Percentiles rank a stretch among this genome's conserved stretches.
phyloP scores from a whole-genome alignment of 1,139 yeast genomes.

The Kodamaea suecica region DNA sequence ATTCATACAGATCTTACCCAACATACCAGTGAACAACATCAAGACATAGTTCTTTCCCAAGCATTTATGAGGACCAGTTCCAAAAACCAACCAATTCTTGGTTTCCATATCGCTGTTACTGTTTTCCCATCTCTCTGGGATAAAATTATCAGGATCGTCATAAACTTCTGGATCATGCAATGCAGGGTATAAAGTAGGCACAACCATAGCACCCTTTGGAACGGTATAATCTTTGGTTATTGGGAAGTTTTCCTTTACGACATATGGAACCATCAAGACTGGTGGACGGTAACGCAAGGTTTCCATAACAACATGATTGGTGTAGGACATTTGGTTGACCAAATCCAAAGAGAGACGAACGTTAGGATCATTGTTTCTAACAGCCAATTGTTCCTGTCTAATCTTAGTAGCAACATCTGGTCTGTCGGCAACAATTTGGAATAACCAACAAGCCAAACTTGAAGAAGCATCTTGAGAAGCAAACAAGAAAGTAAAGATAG shows the following conservation, averaged over 20 bases:
- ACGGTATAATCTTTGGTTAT: conserved; percentile 80
- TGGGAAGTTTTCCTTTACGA: conserved; percentile 82
- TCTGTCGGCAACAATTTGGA: conserved; percentile 92
- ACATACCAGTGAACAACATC: conserved; percentile 82
- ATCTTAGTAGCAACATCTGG: conserved; percentile 84
- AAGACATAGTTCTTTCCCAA: conserved; percentile 91
- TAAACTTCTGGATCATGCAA: conserved; percentile 96
- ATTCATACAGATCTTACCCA: conserved; percentile 82
- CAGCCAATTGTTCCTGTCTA: conserved; percentile 85
- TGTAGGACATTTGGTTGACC: conserved; percentile 82
- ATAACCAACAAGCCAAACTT: conserved; percentile 97
- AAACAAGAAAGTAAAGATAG: conserved; percentile 90
- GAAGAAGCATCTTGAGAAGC: conserved; percentile 99
- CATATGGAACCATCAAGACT: conserved; percentile 95
- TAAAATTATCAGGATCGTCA: conserved; percentile 87
- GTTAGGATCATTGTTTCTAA: conserved; percentile 73
- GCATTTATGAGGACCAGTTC: conserved; percentile 96
- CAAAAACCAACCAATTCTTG: conserved; percentile 94
- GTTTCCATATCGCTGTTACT: conserved; percentile 53
- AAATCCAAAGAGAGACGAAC: conserved; percentile 63
- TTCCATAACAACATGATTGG: conserved; percentile 88
- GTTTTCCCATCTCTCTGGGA: conserved; percentile 89
- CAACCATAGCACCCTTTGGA: conserved; percentile 96
- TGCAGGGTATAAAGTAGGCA: conserved; percentile 93
- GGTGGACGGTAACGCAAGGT: conserved; percentile 95